Conservation (phyloP, 148 eudicot species). For the Vaccinium corymbosum region DNA sequence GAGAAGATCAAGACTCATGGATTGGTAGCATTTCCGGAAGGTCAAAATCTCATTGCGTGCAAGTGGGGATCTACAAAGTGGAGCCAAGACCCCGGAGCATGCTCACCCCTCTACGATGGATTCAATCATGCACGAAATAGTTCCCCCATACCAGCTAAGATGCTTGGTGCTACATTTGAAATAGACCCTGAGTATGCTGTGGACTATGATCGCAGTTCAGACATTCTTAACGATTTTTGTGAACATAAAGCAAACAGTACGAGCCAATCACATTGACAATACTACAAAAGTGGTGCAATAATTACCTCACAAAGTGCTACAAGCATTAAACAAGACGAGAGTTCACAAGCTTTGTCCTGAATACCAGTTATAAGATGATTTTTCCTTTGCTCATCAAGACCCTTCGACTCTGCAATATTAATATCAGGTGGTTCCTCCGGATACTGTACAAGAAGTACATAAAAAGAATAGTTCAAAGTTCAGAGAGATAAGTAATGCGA, state of each 20-base stretch:
- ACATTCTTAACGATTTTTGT: not conserved
- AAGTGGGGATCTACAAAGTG: not conserved
- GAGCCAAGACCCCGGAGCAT: not conserved
- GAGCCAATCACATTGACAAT: not conserved
- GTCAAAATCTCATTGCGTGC: not conserved
- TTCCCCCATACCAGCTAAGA: not conserved
- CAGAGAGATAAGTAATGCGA: not conserved
- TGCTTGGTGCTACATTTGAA: not conserved
- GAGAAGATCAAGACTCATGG: not conserved
- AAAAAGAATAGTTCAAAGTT: conserved; percentile 19
- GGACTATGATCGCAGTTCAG: not conserved
- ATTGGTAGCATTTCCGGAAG: not conserved
- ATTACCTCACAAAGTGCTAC: conserved; percentile 92
- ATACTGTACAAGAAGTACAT: conserved; percentile 56
- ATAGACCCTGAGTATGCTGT: not conserved
- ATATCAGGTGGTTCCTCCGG: conserved; percentile 80
- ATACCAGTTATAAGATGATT: conserved; percentile 46
- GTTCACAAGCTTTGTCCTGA: conserved; percentile 59
- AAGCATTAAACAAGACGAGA: conserved; percentile 78
- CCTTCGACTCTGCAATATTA: conserved; percentile 64
- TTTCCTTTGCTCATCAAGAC: conserved; percentile 79
- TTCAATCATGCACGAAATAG: not conserved
- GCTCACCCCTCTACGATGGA: not conserved
- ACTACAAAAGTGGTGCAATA: conserved; percentile 5
- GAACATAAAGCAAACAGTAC: not conserved